Conservation (phyloP, 495 filamentous ascomycete genomes). For the Lasiosphaeris hirsuta region DNA sequence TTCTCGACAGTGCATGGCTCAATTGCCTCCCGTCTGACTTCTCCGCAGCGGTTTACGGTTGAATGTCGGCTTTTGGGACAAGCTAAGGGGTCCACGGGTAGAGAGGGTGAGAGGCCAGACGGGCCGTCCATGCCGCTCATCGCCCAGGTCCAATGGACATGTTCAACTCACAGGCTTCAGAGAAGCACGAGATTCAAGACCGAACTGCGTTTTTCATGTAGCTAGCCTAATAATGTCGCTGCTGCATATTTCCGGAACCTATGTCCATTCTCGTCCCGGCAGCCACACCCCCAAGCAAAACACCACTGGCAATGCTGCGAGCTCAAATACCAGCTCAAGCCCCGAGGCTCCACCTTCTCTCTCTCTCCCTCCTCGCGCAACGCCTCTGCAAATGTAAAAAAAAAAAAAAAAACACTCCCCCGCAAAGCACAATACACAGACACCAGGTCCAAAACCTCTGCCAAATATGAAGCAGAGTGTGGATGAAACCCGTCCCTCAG, state of each 20-base stretch:
- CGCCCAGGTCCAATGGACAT: no score
- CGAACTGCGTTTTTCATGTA: neutral
- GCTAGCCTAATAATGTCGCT: neutral
- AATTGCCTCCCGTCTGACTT: no score
- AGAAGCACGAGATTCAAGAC: neutral
- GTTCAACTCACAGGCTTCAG: no score
- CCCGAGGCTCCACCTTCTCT: neutral
- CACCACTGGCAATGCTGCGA: neutral
- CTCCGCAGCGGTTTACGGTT: no score
- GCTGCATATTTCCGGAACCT: neutral
- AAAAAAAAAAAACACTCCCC: neutral
- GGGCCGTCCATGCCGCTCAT: no score
- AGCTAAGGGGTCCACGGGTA: no score
- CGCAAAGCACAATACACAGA: no score
- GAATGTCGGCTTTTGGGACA: no score
- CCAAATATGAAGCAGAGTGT: neutral
- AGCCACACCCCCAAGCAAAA: no score
- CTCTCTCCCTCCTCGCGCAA: neutral
- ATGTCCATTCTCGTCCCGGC: neutral
- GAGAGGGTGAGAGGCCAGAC: no score
- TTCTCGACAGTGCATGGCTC: no score
- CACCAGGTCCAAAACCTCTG: neutral
- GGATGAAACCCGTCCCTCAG: neutral
- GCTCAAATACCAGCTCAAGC: slow-evolving; percentile 1
- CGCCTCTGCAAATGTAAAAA: neutral